phyloP scores from a whole-genome alignment of 257 asterid species.

The Cynanchum wilfordii region DNA sequence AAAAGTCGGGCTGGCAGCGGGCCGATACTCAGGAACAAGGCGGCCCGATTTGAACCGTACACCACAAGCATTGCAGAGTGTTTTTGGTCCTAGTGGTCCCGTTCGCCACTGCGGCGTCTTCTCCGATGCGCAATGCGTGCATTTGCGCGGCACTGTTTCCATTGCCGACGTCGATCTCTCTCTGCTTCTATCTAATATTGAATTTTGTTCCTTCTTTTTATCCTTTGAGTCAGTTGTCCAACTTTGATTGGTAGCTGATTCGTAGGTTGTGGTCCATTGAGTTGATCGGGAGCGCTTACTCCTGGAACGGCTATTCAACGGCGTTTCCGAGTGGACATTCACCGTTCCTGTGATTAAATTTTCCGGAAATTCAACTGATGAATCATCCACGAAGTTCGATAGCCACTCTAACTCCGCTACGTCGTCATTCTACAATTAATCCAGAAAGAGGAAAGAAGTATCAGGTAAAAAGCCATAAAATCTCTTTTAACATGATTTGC shows the following conservation, averaged over 20 bases:
- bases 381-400: conserved; percentile 64
- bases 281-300: conserved; percentile 44
- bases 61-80: conserved; percentile 82
- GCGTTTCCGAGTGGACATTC: conserved; percentile 13
- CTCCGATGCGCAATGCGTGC: conserved; percentile 78
- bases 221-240: not conserved
- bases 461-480: not conserved
- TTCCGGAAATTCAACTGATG: conserved; percentile 44
- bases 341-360: conserved; percentile 29
- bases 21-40: conserved; percentile 76
- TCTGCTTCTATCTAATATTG: not conserved
- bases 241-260: conserved; percentile 17
- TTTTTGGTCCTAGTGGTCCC: conserved; percentile 78
- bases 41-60: conserved; percentile 74
- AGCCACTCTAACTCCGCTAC: conserved; percentile 80
- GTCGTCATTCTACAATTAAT: conserved; percentile 40
- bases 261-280: conserved; percentile 9
- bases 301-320: conserved; percentile 35
- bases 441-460: not conserved
- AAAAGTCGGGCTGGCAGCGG: conserved; percentile 85
- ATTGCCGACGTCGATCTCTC: conserved; percentile 22
- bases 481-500: not conserved
- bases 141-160: conserved; percentile 36
- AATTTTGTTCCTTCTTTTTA: conserved; percentile 16
- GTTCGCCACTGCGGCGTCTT: conserved; percentile 90